Conservation (phyloP, 2,329 filamentous ascomycete species). For the Ophiostoma ulmi region DNA sequence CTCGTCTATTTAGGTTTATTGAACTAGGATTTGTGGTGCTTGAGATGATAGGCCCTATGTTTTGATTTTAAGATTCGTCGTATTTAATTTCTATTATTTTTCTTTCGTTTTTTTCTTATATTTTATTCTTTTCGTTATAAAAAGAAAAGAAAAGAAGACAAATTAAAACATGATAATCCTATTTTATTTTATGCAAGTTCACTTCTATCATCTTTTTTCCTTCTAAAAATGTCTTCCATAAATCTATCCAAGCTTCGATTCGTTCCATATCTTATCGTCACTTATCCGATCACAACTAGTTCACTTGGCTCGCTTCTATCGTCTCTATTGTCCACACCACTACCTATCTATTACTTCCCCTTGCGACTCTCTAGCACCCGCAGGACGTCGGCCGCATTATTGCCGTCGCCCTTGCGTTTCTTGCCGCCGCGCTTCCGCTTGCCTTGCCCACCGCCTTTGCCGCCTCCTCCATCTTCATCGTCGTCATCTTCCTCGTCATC, state of each 20-base stretch:
- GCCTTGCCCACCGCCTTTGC: conserved; percentile 35
- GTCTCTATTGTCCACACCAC: not conserved
- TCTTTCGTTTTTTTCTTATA: not conserved
- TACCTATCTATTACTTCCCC: conserved; percentile 27
- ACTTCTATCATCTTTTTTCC: not conserved
- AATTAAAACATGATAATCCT: not conserved
- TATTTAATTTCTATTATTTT: not conserved
- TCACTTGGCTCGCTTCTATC: not conserved
- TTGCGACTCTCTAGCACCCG: conserved; percentile 63
- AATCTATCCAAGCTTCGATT: not conserved
- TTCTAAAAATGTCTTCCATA: not conserved
- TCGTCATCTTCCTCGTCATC: conserved; percentile 49
- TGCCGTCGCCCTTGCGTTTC: conserved; percentile 72
- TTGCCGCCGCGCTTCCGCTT: conserved; percentile 67
- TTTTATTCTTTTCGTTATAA: not conserved
- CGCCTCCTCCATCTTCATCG: conserved; percentile 40
- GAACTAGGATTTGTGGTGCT: too few species aligned
- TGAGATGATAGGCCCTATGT: too few species aligned
- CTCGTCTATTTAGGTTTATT: not conserved
- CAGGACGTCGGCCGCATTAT: conserved; percentile 76
- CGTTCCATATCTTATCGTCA: not conserved
- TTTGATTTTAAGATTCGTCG: too few species aligned
- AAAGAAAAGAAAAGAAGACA: not conserved
- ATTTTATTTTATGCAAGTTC: not conserved
- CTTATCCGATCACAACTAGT: not conserved